These are phyloP conservation scores for Rhynchospora breviuscula DNA, from an alignment of 176 grass and related monocot species.

Conservation along the genomic window DNA sequence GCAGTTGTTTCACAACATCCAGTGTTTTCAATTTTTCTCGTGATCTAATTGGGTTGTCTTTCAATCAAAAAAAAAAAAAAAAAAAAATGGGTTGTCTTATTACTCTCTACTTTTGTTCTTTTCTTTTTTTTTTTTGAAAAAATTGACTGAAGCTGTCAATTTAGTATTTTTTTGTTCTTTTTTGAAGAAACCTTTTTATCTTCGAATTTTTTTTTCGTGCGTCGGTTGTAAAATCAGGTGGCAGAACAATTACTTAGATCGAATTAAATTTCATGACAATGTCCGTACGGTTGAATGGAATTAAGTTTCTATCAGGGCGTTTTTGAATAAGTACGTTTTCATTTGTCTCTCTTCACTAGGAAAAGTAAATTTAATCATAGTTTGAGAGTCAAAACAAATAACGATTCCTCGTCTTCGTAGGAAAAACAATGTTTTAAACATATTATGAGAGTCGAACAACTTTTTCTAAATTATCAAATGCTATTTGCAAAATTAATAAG, in stretches of 20 bases:
- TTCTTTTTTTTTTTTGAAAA: background rate
- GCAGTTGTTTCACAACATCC: background rate
- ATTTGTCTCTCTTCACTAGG: background rate
- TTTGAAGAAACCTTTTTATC: no score
- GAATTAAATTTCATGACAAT: no score
- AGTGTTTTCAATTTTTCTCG: background rate
- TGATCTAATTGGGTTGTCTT: background rate
- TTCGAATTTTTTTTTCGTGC: no score
- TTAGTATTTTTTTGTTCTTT: no score
- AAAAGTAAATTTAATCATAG: no score
- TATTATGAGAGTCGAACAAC: no score
- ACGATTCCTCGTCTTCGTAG: no score
- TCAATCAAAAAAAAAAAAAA: no score
- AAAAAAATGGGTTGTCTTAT: background rate
- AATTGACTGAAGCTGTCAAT: no score
- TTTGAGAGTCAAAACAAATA: no score
- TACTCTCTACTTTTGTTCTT: background rate
- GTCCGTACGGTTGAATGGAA: background rate
- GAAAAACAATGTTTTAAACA: no score
- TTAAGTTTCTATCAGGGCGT: background rate
- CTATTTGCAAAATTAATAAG: background rate
- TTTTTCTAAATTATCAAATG: background rate
- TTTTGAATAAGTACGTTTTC: background rate
- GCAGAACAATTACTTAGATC: background rate
- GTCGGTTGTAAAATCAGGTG: background rate